phyloP scores from a whole-genome alignment of 352 stramenopile genomes.

The Globisporangium nunn region DNA sequence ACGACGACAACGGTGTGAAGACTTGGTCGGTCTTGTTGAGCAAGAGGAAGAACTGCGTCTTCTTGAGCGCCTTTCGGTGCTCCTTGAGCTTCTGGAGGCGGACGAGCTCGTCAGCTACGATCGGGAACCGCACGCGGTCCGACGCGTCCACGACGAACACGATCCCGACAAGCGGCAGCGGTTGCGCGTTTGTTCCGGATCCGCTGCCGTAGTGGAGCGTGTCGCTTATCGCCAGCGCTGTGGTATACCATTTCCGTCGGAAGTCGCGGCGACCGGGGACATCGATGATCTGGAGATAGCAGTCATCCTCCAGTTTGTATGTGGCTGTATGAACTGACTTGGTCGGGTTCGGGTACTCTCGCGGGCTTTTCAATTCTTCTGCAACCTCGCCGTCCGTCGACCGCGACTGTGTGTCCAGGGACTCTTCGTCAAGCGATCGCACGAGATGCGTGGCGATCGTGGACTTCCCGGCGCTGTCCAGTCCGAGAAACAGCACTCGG shows the following conservation, averaged over 20 bases:
- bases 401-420: neutral
- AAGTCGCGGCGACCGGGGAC: constrained; percentile 26
- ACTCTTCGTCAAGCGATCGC: constrained; percentile 15
- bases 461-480: constrained; percentile 55
- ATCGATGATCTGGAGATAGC: constrained; percentile 42
- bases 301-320: constrained; percentile 36
- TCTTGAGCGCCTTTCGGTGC: constrained; percentile 18
- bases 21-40: constrained; percentile 54
- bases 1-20: constrained; percentile 3
- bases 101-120: constrained; percentile 43
- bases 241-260: constrained; percentile 31
- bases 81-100: constrained; percentile 35
- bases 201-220: neutral
- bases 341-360: constrained; percentile 22
- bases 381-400: constrained; percentile 5
- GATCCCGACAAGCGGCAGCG: constrained; percentile 30
- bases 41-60: constrained; percentile 37
- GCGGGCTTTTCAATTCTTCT: neutral
- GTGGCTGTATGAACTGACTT: constrained; percentile 15
- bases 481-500: constrained; percentile 37
- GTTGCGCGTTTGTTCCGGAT: constrained; percentile 7
- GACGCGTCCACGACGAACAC: constrained; percentile 48
- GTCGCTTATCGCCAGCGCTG: constrained; percentile 2
- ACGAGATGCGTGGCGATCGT: constrained; percentile 42
- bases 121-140: constrained; percentile 36